Conservation (phyloP, 257 asterid genomes). For the Scutellaria minor region DNA sequence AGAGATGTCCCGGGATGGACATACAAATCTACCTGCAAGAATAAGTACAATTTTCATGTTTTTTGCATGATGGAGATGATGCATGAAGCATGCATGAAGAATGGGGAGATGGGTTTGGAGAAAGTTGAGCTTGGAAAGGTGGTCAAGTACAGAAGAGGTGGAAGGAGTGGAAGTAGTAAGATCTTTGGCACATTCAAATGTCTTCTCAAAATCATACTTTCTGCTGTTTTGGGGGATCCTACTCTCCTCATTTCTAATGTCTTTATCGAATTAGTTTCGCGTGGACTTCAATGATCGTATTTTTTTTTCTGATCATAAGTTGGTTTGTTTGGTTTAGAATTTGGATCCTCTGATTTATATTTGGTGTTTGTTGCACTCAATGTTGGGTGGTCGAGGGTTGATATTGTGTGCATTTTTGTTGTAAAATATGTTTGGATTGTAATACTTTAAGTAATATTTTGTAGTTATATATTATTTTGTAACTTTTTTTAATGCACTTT, state of each 20-base stretch:
- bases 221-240: slow-evolving; percentile 44
- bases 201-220: slow-evolving; percentile 33
- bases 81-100: slow-evolving; percentile 31
- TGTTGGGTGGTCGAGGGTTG: too few relatives aligned
- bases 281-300: neutral
- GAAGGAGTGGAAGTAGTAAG: neutral
- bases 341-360: too few relatives aligned
- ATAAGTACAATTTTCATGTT: slow-evolving; percentile 41
- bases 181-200: slow-evolving; percentile 23
- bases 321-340: too few relatives aligned
- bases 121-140: slow-evolving; percentile 20
- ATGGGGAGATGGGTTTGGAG: slow-evolving; percentile 27
- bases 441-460: too few relatives aligned
- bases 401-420: too few relatives aligned
- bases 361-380: too few relatives aligned
- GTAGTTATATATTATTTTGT: too few relatives aligned
- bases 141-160: neutral
- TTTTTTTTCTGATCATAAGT: too few relatives aligned
- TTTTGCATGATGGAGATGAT: slow-evolving; percentile 42
- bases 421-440: too few relatives aligned
- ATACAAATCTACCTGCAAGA: slow-evolving; percentile 26
- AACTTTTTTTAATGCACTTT: too few relatives aligned
- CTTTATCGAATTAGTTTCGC: slow-evolving; percentile 20
- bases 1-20: slow-evolving; percentile 38
- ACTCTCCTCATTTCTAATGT: slow-evolving; percentile 30